Evolutionary conservation across 495 filamentous ascomycete species (phyloP).

Genomic region (Podospora didyma): DNA sequence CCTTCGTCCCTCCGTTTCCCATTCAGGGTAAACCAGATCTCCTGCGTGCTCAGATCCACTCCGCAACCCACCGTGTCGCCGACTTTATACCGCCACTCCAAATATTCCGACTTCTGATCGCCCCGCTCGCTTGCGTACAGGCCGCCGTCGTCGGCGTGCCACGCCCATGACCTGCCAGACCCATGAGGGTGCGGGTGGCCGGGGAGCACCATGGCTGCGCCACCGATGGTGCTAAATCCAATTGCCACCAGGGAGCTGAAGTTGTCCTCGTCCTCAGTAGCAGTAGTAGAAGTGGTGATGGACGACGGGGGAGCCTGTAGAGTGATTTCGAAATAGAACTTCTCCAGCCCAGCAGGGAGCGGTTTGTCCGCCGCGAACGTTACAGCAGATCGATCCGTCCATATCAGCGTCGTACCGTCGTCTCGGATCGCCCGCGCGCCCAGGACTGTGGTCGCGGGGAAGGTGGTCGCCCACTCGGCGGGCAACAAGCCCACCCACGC

Average conservation of each 20-base stretch:
- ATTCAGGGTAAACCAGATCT: slow-evolving; percentile 26
- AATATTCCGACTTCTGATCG: neutral
- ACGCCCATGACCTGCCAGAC: slow-evolving; percentile 16
- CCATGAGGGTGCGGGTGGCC: slow-evolving; percentile 6
- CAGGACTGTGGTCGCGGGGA: slow-evolving; percentile 2
- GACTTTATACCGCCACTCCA: neutral
- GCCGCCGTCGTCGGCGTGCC: slow-evolving; percentile 14
- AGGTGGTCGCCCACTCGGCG: slow-evolving; percentile 7
- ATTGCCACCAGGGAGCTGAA: slow-evolving; percentile 12
- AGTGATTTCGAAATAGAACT: slow-evolving; percentile 23
- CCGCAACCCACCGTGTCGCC: slow-evolving; percentile 24
- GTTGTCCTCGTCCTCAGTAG: neutral
- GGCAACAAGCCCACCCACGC: slow-evolving; percentile 21
- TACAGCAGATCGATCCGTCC: neutral
- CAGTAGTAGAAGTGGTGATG: too few species aligned
- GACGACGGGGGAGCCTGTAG: neutral
- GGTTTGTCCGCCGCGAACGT: slow-evolving; percentile 17
- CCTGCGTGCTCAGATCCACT: slow-evolving; percentile 13
- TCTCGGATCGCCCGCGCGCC: slow-evolving; percentile 5
- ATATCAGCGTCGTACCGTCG: slow-evolving; percentile 8
- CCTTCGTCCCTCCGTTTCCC: slow-evolving; percentile 5
- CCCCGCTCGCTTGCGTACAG: slow-evolving; percentile 2
- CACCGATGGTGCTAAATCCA: slow-evolving; percentile 21
- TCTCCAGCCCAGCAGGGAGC: slow-evolving; percentile 20
- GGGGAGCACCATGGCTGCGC: slow-evolving; percentile 19